Conservation (phyloP, 2,329 filamentous ascomycete genomes). For the Teratosphaeria destructans region DNA sequence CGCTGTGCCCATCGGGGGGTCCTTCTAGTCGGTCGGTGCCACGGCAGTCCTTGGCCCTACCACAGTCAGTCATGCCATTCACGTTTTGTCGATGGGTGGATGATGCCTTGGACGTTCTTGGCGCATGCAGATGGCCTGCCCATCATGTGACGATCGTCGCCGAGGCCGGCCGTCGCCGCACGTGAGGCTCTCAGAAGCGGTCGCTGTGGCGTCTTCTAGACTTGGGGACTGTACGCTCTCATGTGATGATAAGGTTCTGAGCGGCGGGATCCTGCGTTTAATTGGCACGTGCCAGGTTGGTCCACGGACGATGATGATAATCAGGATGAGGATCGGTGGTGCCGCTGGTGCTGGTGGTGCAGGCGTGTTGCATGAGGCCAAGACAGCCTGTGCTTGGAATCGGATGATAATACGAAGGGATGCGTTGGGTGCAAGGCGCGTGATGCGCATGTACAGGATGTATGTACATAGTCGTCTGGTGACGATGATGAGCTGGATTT, state of each 20-base stretch:
- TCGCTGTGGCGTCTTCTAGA: background rate
- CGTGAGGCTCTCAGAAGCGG: background rate
- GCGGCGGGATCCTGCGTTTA: background rate
- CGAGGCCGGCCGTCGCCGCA: background rate
- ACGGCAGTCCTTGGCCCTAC: background rate
- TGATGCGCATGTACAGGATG: background rate
- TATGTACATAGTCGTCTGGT: background rate
- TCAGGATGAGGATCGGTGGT: background rate
- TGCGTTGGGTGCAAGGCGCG: background rate
- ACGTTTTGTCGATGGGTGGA: background rate
- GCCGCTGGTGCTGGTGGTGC: too few relatives aligned
- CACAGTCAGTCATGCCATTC: background rate
- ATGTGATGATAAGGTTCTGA: background rate
- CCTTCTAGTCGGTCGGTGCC: too few relatives aligned
- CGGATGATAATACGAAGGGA: background rate
- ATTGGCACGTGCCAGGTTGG: background rate
- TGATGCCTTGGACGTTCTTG: too few relatives aligned
- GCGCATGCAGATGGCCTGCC: too few relatives aligned
- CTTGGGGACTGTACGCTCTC: background rate
- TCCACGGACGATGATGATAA: background rate
- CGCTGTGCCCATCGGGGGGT: background rate
- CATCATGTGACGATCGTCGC: background rate
- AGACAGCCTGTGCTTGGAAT: background rate
- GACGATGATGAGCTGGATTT: background rate
- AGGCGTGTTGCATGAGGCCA: background rate